Conservation (phyloP, 108 stramenopile genomes). For the Schizochytrium sp. region DNA sequence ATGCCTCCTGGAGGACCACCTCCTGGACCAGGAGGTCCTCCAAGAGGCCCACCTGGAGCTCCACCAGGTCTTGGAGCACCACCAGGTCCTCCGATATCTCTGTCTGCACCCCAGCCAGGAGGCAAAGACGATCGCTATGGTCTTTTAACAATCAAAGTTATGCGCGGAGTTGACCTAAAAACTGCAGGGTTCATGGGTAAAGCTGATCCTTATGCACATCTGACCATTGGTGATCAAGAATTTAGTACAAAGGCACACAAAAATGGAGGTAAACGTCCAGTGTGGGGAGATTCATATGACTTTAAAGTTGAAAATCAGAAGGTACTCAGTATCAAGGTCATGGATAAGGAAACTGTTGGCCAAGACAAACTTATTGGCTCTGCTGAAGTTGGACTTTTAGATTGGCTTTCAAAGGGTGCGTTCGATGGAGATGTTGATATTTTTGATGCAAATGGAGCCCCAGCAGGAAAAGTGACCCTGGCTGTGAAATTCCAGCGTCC, state of each 20-base stretch:
- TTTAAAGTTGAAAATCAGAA: conserved; percentile 86
- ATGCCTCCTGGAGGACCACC: conserved; percentile 8
- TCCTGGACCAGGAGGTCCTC: conserved; percentile 58
- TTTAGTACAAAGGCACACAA: conserved; percentile 74
- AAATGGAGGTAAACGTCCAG: conserved; percentile 83
- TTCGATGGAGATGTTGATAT: conserved; percentile 83
- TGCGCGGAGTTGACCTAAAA: conserved; percentile 82
- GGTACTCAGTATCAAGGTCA: conserved; percentile 79
- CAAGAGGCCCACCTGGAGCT: conserved; percentile 35
- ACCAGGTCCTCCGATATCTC: conserved; percentile 1
- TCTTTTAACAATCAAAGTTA: conserved; percentile 76
- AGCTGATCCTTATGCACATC: conserved; percentile 83
- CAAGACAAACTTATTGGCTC: conserved; percentile 86
- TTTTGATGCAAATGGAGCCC: conserved; percentile 77
- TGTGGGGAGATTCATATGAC: conserved; percentile 85
- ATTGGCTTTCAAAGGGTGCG: conserved; percentile 83
- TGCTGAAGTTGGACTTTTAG: conserved; percentile 82
- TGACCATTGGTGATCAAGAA: conserved; percentile 77
- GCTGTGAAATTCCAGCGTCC: conserved; percentile 82
- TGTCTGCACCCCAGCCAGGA: conserved; percentile 22
- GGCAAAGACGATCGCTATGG: conserved; percentile 65
- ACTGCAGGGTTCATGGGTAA: conserved; percentile 85
- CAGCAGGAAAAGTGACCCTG: conserved; percentile 79
- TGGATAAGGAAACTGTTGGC: conserved; percentile 84
- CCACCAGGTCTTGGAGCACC: conserved; percentile 60